Evolutionary conservation across 495 filamentous ascomycete species (phyloP), one percentile per base, ranked within the genome.

Genomic region (Trichocladium antarcticum): DNA sequence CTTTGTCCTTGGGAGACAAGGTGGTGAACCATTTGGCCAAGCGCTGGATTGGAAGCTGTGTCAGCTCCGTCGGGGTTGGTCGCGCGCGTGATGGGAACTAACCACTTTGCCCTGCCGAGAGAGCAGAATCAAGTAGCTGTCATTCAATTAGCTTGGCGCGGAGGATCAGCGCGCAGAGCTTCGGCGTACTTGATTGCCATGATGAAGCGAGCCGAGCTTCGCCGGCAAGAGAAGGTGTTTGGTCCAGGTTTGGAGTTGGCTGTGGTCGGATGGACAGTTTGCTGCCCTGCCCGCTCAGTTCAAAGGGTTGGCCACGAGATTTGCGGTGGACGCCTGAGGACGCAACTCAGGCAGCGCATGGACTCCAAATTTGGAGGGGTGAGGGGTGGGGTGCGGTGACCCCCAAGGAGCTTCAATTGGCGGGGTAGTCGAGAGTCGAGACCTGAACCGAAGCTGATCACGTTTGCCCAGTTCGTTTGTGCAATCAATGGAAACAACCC

Each of bases 11-110:
- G 46, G 92, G 92, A 29, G 90, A 94, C 56, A 97, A 77, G 34
- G 92, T 99, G 37, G 90, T 95, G 74, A 97, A 99, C 93, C 92
- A 99, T 74, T 99, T 99, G 53, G 92, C 92, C 43, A 99, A 80
- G 56, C 92, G 89, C 93, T 98, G 67, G 32, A 29, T 7, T 6
- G 48, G 38, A 50, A 42, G 50, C 22, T 14, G 29, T 6, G 71
- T 53, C 54, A 63, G 55, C 34, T 56, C 34, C 45, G 39, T 11
- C 21, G 27, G 21, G 16, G 45, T 59, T 45, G 37, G 53, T 61
- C 51, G 47, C 51, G 60, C 66, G 60, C 68, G 64, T 66, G 67
- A 49, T 60, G 22, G 60, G 64, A 61, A 67, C 85, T 45, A 71
- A 98, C 92, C 72, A 99, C 92, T 85, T 99, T 99, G 66, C 92